Evolutionary conservation across 2,329 filamentous ascomycete species (phyloP), one percentile per base, ranked within the genome.

Genomic region (Aureobasidium sp.): DNA sequence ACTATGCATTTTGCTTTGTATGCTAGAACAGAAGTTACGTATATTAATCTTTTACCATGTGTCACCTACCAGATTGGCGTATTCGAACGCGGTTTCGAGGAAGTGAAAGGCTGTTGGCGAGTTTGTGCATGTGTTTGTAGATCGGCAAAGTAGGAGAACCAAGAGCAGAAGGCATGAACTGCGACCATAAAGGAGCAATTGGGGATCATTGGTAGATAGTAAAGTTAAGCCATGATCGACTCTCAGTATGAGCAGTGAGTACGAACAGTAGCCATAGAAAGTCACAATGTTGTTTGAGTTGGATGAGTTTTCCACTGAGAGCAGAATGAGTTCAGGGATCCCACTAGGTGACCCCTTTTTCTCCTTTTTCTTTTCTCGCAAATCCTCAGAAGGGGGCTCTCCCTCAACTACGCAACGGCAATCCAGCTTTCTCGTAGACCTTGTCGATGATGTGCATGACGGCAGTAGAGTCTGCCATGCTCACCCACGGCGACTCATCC

Each of bases 1-100:
- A 3, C 22, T 25, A 25, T 25, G 3, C 22, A 25, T 25, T 25
- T 25, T 3, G 22, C 22, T 25, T 25, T 25, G 22, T 25, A 25
- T 25, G 22, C 22, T 25, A 25, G 22, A 25, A 25, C 22, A 25
- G 22, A 25, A 25, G 22, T 25, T 25, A 25, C 22, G 22, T 25
- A 25, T 25, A 25, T 25, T 25, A 25, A 25, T 25, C 22, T 25
- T 25, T 25, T 25, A 25, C 22, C 22, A 25, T 25, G 91, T 70
- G 91, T 96, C 9, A 89, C 86, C 14, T 97, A 96, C 71, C 94
- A 97, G 72, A 84, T 96, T 63, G 94, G 86, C 0, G 81, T 97
- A 1, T 97, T 97, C 70, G 87, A 90, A 71, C 81, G 84, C 64
- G 90, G 87, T 0, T 77, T 86, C 2, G 85, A 90, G 1, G 78